Conservation (phyloP, 78 protist genomes). For the Planoprotostelium fungivorum region DNA sequence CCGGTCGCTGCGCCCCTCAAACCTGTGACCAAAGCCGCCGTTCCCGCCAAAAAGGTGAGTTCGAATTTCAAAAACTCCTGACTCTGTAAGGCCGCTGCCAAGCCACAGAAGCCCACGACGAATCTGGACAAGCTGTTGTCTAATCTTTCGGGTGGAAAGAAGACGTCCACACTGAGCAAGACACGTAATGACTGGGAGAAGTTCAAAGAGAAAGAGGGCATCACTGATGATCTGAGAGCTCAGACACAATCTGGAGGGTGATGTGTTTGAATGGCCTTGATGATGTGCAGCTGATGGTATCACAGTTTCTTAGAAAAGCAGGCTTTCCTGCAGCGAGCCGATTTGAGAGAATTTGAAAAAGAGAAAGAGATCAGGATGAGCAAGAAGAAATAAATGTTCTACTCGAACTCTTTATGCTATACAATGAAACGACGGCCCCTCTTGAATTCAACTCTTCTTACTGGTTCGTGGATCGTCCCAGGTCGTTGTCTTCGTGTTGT, state of each 20-base stretch:
- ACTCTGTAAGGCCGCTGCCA: neutral
- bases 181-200: neutral
- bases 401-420: neutral
- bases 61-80: neutral
- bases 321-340: neutral
- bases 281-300: too few relatives aligned
- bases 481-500: constrained; percentile 40
- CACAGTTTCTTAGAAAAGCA: neutral
- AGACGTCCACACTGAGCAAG: neutral
- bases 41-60: neutral
- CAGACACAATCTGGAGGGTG: neutral
- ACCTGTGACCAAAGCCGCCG: neutral
- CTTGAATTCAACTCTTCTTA: neutral
- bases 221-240: neutral
- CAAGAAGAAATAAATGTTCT: neutral
- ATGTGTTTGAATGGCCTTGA: neutral
- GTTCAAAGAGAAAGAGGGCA: neutral
- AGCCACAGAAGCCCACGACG: neutral
- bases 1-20: neutral
- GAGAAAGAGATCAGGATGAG: neutral
- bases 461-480: constrained; percentile 33
- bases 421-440: neutral
- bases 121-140: neutral
- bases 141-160: neutral
- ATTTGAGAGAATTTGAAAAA: neutral